A percentile compares a stretch with the other conserved stretches of the same genome.
Evolutionary conservation across 768 basidiomycete genomes (phyloP).

Genomic region (Collybiopsis luxurians): DNA sequence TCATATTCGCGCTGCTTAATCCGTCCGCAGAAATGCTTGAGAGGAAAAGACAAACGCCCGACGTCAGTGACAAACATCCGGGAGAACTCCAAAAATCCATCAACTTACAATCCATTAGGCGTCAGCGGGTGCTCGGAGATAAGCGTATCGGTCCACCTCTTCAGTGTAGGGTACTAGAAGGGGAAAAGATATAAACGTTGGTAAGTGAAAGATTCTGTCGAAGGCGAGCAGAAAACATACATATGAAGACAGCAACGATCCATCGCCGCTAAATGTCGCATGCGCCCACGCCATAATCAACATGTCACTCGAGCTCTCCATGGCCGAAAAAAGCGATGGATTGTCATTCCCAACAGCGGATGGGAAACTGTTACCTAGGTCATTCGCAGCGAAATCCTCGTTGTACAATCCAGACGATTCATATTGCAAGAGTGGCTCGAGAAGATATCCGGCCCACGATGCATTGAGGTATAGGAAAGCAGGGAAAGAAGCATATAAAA

Average conservation of each 20-base stretch:
- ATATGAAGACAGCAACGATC: no score
- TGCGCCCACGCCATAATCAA: constrained; percentile 12
- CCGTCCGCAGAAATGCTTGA: constrained; percentile 2
- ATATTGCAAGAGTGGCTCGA: constrained; percentile 19
- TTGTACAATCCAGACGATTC: constrained; percentile 13
- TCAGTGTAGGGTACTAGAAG: constrained; percentile 1
- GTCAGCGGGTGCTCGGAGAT: not conserved
- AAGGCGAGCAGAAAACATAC: not conserved
- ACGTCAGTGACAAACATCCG: no score
- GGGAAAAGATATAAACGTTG: no score
- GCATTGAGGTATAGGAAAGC: constrained; percentile 13
- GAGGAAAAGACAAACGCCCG: not conserved
- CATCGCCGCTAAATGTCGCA: constrained; percentile 9
- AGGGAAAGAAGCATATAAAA: constrained; percentile 14
- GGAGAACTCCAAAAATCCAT: not conserved
- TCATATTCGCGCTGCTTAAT: constrained; percentile 3
- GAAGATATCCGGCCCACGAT: constrained; percentile 7
- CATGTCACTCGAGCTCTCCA: constrained; percentile 4
- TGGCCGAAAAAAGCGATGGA: not conserved
- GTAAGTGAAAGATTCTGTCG: no score
- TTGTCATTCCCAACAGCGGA: not conserved
- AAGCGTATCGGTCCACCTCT: constrained; percentile 3
- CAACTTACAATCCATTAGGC: constrained; percentile 11
- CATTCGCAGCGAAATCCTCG: constrained; percentile 11
- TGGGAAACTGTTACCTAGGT: constrained; percentile 14